Evolutionary conservation across 1,284 basidiomycete genomes (phyloP).

Genomic region (Heimioporus retisporus): DNA sequence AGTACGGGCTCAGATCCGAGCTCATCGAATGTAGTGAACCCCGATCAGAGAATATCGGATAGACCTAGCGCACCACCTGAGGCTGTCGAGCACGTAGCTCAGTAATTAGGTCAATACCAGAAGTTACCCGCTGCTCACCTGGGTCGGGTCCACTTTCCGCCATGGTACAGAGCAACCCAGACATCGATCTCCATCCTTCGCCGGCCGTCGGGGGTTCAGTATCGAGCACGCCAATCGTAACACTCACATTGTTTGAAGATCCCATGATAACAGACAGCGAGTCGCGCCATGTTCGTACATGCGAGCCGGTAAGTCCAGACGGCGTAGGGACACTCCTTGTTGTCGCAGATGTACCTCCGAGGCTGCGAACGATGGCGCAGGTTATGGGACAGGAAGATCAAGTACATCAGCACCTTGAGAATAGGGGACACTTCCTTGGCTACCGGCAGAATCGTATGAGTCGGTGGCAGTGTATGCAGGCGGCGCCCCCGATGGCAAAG

Average conservation of each 20-base stretch:
- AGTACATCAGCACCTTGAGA: constrained; percentile 58
- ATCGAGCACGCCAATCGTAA: constrained; percentile 69
- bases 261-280: constrained; percentile 49
- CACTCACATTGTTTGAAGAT: constrained; percentile 44
- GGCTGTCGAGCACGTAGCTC: constrained; percentile 39
- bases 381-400: constrained; percentile 68
- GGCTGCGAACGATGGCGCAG: constrained; percentile 59
- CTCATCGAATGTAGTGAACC: constrained; percentile 71
- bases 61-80: constrained; percentile 54
- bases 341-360: constrained; percentile 42
- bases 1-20: constrained; percentile 59
- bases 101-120: constrained; percentile 51
- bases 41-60: constrained; percentile 59
- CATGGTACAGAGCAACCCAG: constrained; percentile 43
- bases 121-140: constrained; percentile 61
- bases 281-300: constrained; percentile 55
- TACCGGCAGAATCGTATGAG: constrained; percentile 32
- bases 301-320: constrained; percentile 58
- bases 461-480: constrained; percentile 50
- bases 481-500: constrained; percentile 38
- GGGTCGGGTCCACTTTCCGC: constrained; percentile 31
- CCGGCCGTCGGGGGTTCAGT: constrained; percentile 69
- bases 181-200: constrained; percentile 65
- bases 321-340: constrained; percentile 50
- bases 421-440: constrained; percentile 28